phyloP scores from a whole-genome alignment of 164 flowering plant species.

The Tinospora cordifolia region DNA sequence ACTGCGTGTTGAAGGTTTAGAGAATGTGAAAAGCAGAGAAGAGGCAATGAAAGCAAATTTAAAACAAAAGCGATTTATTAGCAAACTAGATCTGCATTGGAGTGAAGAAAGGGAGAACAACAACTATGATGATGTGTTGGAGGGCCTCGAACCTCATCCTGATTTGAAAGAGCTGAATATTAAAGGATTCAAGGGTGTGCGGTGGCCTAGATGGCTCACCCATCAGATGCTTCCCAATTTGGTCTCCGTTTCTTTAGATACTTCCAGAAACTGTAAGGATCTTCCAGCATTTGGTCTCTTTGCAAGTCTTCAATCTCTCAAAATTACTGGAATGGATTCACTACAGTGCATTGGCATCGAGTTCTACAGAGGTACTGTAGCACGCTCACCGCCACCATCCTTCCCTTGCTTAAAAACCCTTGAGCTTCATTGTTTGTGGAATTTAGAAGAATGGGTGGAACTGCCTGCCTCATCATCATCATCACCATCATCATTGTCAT shows the following conservation, averaged over 20 bases:
- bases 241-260: too few relatives aligned
- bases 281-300: constrained; percentile 7
- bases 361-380: background rate
- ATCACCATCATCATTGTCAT: background rate
- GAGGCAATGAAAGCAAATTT: background rate
- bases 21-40: background rate
- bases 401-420: background rate
- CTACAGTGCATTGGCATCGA: background rate
- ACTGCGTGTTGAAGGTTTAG: background rate
- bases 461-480: background rate
- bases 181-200: background rate
- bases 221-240: background rate
- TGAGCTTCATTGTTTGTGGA: too few relatives aligned
- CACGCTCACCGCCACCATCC: too few relatives aligned
- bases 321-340: background rate
- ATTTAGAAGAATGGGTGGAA: background rate
- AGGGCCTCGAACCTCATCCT: constrained; percentile 7
- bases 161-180: background rate
- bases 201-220: constrained; percentile 5
- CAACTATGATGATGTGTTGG: constrained; percentile 1
- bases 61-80: background rate
- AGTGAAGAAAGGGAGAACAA: background rate
- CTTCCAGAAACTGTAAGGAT: background rate
- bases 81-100: background rate
- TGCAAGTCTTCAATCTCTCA: background rate